These are phyloP conservation scores for Scopulariopsis brevicaulis DNA, from an alignment of 2,329 filamentous ascomycete genomes.

Conservation along the genomic window DNA sequence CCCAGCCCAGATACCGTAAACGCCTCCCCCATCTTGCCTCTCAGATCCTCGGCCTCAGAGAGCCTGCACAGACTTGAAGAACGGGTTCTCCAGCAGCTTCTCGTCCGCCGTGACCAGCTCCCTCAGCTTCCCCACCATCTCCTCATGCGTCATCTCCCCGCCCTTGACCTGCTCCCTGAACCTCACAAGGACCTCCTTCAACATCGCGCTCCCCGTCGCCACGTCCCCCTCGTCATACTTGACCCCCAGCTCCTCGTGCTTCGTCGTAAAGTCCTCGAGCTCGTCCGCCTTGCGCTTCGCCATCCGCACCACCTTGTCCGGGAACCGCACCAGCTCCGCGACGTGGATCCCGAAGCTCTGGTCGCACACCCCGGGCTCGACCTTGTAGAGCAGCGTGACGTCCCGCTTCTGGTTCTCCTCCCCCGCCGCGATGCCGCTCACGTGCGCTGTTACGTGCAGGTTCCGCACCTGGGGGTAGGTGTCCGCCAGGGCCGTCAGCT, in stretches of 20 bases:
- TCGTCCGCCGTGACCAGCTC: conserved; percentile 68
- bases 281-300: conserved; percentile 98
- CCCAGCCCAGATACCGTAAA: not conserved
- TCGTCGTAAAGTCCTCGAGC: conserved; percentile 85
- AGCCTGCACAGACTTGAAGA: conserved; percentile 56
- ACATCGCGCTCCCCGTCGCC: conserved; percentile 71
- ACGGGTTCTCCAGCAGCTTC: conserved; percentile 51
- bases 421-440: conserved; percentile 41
- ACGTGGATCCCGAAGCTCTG: conserved; percentile 98
- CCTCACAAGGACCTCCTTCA: conserved; percentile 71
- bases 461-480: conserved; percentile 83
- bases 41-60: conserved; percentile 21
- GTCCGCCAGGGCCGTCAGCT: conserved; percentile 82
- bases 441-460: conserved; percentile 91
- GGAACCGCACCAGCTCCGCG: conserved; percentile 90
- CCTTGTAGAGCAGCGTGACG: conserved; percentile 93
- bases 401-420: conserved; percentile 43
- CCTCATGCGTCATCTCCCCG: conserved; percentile 52
- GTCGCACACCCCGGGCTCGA: conserved; percentile 89
- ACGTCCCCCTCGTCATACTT: conserved; percentile 75
- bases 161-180: conserved; percentile 72
- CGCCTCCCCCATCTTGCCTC: not conserved
- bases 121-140: conserved; percentile 69
- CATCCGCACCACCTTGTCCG: conserved; percentile 96
- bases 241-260: conserved; percentile 50